Conservation (phyloP, 768 basidiomycete genomes). For the Albatrellus ellisii region DNA sequence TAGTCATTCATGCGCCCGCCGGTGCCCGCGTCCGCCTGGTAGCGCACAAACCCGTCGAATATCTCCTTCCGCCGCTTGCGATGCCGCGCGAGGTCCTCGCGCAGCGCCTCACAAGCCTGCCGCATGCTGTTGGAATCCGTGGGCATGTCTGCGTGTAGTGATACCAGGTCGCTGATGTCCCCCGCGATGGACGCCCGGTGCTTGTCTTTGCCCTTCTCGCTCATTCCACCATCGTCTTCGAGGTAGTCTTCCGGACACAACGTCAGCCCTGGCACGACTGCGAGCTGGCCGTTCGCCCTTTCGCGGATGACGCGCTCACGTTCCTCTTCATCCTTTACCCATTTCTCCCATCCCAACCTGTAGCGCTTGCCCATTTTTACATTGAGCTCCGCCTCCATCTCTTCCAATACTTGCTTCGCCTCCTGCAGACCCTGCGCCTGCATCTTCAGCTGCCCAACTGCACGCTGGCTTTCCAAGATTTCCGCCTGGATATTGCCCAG, state of each 20-base stretch:
- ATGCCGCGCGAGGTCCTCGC: conserved; percentile 52
- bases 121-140: conserved; percentile 40
- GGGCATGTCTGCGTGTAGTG: conserved; percentile 44
- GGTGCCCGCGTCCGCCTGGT: conserved; percentile 86
- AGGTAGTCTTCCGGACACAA: conserved; percentile 20
- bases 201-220: conserved; percentile 31
- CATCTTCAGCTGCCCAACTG: conserved; percentile 52
- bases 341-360: conserved; percentile 84
- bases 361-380: conserved; percentile 74
- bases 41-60: conserved; percentile 65
- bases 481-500: conserved; percentile 82
- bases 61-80: conserved; percentile 54
- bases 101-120: conserved; percentile 42
- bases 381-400: conserved; percentile 51
- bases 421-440: conserved; percentile 57
- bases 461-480: conserved; percentile 73
- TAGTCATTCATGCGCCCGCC: conserved; percentile 85
- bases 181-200: conserved; percentile 37
- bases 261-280: conserved; percentile 28
- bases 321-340: conserved; percentile 75
- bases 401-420: conserved; percentile 42
- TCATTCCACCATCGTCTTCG: conserved; percentile 5
- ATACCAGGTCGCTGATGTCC: conserved; percentile 51
- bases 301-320: conserved; percentile 61
- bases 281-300: conserved; percentile 43